phyloP scores from a whole-genome alignment of 2,329 filamentous ascomycete genomes.

The Orbilia oligospora region DNA sequence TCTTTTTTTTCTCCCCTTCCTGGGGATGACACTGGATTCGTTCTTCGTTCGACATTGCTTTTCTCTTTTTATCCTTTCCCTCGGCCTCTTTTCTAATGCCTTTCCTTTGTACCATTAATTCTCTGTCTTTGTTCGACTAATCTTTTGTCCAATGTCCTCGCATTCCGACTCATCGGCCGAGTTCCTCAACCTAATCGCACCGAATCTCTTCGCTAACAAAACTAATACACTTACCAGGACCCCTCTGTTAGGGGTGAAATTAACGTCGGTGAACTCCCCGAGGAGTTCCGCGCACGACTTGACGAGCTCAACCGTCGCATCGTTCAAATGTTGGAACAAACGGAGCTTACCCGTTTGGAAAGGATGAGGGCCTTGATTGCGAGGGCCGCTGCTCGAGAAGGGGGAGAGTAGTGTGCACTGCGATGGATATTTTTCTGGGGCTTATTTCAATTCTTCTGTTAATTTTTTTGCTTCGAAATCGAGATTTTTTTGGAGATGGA shows the following conservation, averaged over 20 bases:
- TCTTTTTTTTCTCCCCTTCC: not conserved
- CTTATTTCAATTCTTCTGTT: not conserved
- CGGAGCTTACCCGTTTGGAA: not conserved
- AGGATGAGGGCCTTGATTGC: not conserved
- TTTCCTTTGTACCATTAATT: not conserved
- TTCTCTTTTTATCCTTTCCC: not conserved
- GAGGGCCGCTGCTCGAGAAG: not conserved
- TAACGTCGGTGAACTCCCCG: not conserved
- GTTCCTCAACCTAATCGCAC: not conserved
- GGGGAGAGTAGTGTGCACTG: not conserved
- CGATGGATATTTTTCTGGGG: not conserved
- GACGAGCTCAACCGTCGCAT: not conserved
- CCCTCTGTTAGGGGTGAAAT: not conserved
- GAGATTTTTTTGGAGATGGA: not conserved
- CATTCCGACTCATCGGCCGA: constrained; percentile 9
- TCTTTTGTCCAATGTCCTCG: not conserved
- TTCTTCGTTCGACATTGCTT: not conserved
- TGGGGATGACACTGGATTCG: not conserved
- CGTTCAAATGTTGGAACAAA: not conserved
- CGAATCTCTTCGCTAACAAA: constrained; percentile 9
- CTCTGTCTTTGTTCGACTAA: not conserved
- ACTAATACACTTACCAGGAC: not conserved
- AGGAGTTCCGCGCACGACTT: not conserved
- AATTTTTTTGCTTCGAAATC: not conserved
- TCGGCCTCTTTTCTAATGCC: constrained; percentile 3